Evolutionary conservation across 805 yeast species (phyloP).

Genomic region (Barnettozyma sp.): DNA sequence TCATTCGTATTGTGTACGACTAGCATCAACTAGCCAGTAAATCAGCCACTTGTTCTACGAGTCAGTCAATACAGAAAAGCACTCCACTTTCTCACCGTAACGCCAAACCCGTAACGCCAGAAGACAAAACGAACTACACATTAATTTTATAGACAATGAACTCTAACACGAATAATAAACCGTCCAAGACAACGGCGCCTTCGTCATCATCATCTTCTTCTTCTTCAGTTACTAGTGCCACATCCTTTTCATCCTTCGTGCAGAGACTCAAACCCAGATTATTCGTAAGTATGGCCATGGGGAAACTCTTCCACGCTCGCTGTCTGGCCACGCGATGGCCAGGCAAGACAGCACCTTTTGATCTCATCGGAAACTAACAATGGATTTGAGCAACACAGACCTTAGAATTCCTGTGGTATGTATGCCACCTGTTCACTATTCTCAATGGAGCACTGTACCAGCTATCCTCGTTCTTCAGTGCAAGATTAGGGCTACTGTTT

Average conservation of each 20-base stretch:
- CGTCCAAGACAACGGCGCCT: conserved; percentile 9
- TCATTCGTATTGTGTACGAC: no score
- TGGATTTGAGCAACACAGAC: not conserved
- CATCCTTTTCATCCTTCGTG: conserved; percentile 7
- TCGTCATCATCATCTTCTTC: conserved; percentile 5
- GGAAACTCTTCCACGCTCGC: no score
- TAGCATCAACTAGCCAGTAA: no score
- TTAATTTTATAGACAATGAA: no score
- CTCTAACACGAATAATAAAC: no score
- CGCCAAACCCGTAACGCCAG: no score
- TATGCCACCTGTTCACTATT: conserved; percentile 50
- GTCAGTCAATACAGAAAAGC: no score
- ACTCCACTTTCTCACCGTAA: no score
- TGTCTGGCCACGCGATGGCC: no score
- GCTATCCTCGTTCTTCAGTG: conserved; percentile 36
- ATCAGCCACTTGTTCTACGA: no score
- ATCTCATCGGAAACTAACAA: not conserved
- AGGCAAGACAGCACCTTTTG: no score
- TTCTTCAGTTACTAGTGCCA: conserved; percentile 2
- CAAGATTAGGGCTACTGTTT: conserved; percentile 28
- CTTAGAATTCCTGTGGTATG: conserved; percentile 51
- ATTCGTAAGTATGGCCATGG: conserved; percentile 9
- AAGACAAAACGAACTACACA: no score
- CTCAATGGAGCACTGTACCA: conserved; percentile 34
- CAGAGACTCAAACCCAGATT: conserved; percentile 8